These are phyloP conservation scores for Penicillium fuscoglaucum DNA, from an alignment of 2,329 filamentous ascomycete species.

Conservation along the genomic window DNA sequence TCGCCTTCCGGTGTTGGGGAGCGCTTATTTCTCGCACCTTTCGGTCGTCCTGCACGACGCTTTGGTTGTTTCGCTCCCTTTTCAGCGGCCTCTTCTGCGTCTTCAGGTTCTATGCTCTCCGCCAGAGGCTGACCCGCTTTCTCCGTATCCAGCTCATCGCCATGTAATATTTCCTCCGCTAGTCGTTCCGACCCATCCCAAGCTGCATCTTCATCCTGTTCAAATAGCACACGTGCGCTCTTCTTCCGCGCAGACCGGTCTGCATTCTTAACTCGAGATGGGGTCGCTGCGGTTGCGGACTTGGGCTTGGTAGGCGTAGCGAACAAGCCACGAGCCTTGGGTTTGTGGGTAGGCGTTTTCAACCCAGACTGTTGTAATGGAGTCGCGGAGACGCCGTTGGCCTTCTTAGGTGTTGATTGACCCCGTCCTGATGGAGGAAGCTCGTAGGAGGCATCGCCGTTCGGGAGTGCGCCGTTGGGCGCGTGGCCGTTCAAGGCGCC, in stretches of 20 bases:
- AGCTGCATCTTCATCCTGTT: slow-evolving; percentile 66
- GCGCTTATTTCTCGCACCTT: slow-evolving; percentile 58
- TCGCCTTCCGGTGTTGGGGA: slow-evolving; percentile 79
- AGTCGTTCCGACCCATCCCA: slow-evolving; percentile 67
- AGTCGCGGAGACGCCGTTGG: slow-evolving; percentile 28
- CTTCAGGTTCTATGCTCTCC: slow-evolving; percentile 35
- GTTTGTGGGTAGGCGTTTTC: slow-evolving; percentile 41
- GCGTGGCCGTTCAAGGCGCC: slow-evolving; percentile 29
- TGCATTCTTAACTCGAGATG: slow-evolving; percentile 66
- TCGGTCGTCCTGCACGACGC: slow-evolving; percentile 58
- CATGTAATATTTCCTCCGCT: slow-evolving; percentile 66
- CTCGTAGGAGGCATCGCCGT: slow-evolving; percentile 27
- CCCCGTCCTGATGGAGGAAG: slow-evolving; percentile 28
- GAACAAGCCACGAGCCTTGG: slow-evolving; percentile 41
- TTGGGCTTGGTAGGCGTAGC: slow-evolving; percentile 43
- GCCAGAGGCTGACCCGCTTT: slow-evolving; percentile 25
- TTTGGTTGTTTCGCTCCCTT: slow-evolving; percentile 51
- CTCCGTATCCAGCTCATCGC: slow-evolving; percentile 32
- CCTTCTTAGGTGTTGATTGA: slow-evolving; percentile 38
- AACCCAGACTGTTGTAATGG: slow-evolving; percentile 37
- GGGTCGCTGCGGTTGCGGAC: slow-evolving; percentile 48
- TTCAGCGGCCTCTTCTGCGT: slow-evolving; percentile 38
- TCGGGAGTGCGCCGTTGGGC: slow-evolving; percentile 14
- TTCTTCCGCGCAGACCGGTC: slow-evolving; percentile 86
- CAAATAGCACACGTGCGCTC: slow-evolving; percentile 73